Conservation (phyloP, 306 rosid species). For the Lagenaria siceraria region DNA sequence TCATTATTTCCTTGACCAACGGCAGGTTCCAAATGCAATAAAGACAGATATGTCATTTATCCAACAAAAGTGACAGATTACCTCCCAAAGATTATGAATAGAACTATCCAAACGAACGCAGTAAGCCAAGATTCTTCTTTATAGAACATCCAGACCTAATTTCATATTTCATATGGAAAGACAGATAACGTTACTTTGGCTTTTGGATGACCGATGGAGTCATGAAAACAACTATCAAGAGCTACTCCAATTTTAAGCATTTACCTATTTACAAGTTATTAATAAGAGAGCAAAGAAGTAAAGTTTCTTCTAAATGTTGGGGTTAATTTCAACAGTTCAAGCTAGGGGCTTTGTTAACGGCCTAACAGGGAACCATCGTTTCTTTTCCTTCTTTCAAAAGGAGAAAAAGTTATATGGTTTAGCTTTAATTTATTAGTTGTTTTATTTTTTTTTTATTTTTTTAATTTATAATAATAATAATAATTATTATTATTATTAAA, state of each 20-base stretch:
- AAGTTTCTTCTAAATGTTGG: not conserved
- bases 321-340: not conserved
- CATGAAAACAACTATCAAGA: not conserved
- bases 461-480: no score
- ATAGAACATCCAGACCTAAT: conserved; percentile 79
- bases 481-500: no score
- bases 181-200: not conserved
- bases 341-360: not conserved
- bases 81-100: conserved; percentile 74
- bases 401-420: not conserved
- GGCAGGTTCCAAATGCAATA: not conserved
- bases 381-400: not conserved
- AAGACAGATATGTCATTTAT: not conserved
- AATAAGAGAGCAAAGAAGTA: not conserved
- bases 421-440: not conserved
- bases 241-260: not conserved
- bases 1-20: not conserved
- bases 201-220: not conserved
- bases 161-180: conserved; percentile 12
- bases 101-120: conserved; percentile 50
- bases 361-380: not conserved
- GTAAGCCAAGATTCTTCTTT: conserved; percentile 48
- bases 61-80: conserved; percentile 17
- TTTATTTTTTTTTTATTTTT: no score
- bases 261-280: not conserved